Base-by-base conservation (phyloP, 306 rosid genomes). In the Potentilla sterilis region DNA sequence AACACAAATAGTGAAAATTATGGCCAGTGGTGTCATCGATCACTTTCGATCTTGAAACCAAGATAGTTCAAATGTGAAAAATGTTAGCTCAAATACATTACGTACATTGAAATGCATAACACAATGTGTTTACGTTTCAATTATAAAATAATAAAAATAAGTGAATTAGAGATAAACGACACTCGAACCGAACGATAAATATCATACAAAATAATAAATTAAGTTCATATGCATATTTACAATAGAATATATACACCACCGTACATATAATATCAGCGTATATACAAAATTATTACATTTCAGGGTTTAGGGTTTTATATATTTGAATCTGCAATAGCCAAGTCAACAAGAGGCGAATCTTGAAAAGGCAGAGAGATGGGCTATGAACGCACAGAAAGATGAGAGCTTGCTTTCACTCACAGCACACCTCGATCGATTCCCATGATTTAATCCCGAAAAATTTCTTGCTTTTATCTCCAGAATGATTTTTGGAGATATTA, bases 321-420 rank as follows among this genome's bases (percentile, higher is more conserved):
- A 4, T 13, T 10, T 59, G 65, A 28, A 22, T 55, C 24, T n/a
- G 59, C n/a, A 28, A 22, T 52, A 52, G 59, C 59, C 59, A 57
- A 21, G 63, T 24, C 65, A 58, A 55, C 62, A 9, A 55, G 62
- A 55, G 14, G 2, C 9, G 63, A 58, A 28, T 77, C 76, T 80
- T 58, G 75, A 83, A 87, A 78, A 78, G 80, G 78, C 35, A 28
- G 28, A 55, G 32, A 21, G 63, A 59, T n/a, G 11, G 15, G 48
- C 4, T 67, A 19, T n/a, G 28, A 21, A 21, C 32, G 12, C 2
- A 22, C 0, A 21, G 34, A 57, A 57, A 55, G 62, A 55, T 21
- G 62, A 28, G 1, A 21, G 54, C 15, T 42, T 46, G 34, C 57
- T 46, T 69, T 69, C 24, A 69, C 28, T 28, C 28, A 28, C 28